Evolutionary conservation across 768 basidiomycete genomes (phyloP).

Genomic region (Leccinum sublutescens): DNA sequence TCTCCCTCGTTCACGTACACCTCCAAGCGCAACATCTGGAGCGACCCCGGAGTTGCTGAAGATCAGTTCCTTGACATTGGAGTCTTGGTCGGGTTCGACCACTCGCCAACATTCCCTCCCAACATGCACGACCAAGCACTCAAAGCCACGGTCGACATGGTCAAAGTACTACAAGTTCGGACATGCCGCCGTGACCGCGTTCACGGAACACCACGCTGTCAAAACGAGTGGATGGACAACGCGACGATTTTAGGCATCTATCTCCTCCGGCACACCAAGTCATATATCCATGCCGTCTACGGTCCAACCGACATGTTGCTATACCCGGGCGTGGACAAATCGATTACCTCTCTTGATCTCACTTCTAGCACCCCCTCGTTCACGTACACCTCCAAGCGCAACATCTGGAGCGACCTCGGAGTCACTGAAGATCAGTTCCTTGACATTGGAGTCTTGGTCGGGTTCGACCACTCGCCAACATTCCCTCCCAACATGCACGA

Average conservation of each 20-base stretch:
- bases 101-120: constrained; percentile 77
- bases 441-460: constrained; percentile 89
- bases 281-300: constrained; percentile 92
- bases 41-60: constrained; percentile 61
- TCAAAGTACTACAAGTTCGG: constrained; percentile 44
- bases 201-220: constrained; percentile 61
- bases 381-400: constrained; percentile 79
- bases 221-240: too few species aligned
- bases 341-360: constrained; percentile 88
- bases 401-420: constrained; percentile 63
- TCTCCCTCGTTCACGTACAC: constrained; percentile 76
- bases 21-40: constrained; percentile 74
- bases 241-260: too few species aligned
- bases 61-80: constrained; percentile 96
- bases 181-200: constrained; percentile 72
- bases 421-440: constrained; percentile 88
- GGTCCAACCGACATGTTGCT: constrained; percentile 90
- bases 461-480: constrained; percentile 76
- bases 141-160: constrained; percentile 42
- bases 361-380: constrained; percentile 65
- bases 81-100: constrained; percentile 88
- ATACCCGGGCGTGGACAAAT: constrained; percentile 70
- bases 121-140: constrained; percentile 77
- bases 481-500: constrained; percentile 85
- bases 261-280: constrained; percentile 47